phyloP scores from a whole-genome alignment of 148 eudicot species.

The Pharnaceum exiguum region DNA sequence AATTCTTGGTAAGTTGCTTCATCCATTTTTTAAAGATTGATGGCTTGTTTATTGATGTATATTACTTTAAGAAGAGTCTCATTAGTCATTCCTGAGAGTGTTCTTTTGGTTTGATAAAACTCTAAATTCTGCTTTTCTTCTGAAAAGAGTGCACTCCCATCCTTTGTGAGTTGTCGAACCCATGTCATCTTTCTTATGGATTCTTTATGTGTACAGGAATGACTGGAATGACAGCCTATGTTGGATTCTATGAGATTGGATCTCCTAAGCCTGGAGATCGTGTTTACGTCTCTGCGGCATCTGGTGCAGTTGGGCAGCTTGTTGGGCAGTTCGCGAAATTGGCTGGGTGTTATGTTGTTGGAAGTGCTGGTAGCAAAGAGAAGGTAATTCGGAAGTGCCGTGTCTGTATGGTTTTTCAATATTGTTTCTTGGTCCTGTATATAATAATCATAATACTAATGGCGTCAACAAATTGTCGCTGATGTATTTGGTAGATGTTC shows the following conservation, averaged over 20 bases:
- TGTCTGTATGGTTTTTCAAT: background rate
- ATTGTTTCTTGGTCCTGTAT: background rate
- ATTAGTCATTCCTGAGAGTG: too few relatives aligned
- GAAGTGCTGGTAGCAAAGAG: constrained; percentile 47
- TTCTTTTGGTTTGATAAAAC: too few relatives aligned
- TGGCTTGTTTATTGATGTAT: too few relatives aligned
- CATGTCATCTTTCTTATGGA: background rate
- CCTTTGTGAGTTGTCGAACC: background rate
- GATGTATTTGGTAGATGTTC: too few relatives aligned
- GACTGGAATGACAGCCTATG: constrained; percentile 55
- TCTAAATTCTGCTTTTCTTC: too few relatives aligned
- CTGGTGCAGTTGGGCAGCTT: constrained; percentile 57
- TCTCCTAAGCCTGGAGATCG: constrained; percentile 41
- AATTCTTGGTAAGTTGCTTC: constrained; percentile 44
- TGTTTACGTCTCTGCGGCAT: constrained; percentile 46
- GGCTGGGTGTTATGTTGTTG: constrained; percentile 52
- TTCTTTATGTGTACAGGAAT: constrained; percentile 27
- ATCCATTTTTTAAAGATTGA: background rate
- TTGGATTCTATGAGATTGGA: constrained; percentile 40
- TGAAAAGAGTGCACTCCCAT: too few relatives aligned
- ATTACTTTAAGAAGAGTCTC: too few relatives aligned
- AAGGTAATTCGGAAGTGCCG: constrained; percentile 26
- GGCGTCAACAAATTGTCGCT: too few relatives aligned
- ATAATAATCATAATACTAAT: too few relatives aligned
- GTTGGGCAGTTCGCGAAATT: constrained; percentile 54